These are phyloP conservation scores for Sorghum bicolor DNA, from an alignment of 176 grass and related monocot genomes.

Conservation along the genomic window DNA sequence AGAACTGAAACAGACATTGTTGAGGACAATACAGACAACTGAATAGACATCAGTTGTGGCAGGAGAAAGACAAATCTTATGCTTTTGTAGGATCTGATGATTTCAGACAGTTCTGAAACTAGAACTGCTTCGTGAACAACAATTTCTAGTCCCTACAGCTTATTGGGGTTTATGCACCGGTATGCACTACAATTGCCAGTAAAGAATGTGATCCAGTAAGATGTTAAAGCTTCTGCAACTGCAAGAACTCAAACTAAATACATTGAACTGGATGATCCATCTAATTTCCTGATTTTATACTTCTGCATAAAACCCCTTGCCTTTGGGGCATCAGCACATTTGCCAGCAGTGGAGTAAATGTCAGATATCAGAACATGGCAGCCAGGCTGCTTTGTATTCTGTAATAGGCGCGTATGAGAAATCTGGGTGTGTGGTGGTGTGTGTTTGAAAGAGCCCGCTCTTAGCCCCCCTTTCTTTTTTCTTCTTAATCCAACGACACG, in stretches of 20 bases:
- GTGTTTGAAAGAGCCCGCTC: not conserved
- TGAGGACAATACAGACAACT: not conserved
- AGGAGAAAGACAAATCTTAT: not conserved
- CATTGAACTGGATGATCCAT: constrained; percentile 41
- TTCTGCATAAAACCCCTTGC: constrained; percentile 42
- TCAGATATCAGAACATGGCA: constrained; percentile 62
- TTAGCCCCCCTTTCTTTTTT: not conserved
- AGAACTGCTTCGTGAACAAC: not conserved
- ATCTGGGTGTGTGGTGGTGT: not conserved
- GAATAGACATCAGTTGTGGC: not conserved
- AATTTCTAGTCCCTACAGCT: not conserved
- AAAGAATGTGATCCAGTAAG: not conserved
- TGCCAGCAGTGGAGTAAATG: constrained; percentile 46
- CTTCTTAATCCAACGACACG: not conserved
- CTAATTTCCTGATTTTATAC: constrained; percentile 41
- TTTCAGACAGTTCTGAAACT: constrained; percentile 7
- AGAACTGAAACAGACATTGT: not conserved
- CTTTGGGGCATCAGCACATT: constrained; percentile 48
- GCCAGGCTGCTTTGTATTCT: constrained; percentile 26
- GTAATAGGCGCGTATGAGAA: not conserved
- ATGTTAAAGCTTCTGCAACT: not conserved
- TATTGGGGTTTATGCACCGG: not conserved
- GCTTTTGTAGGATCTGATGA: not conserved
- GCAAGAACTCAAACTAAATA: constrained; percentile 22
- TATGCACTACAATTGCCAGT: not conserved